These are phyloP conservation scores for Kodamaea hsintzibuensis DNA, from an alignment of 805 yeast genomes.

Conservation along the genomic window DNA sequence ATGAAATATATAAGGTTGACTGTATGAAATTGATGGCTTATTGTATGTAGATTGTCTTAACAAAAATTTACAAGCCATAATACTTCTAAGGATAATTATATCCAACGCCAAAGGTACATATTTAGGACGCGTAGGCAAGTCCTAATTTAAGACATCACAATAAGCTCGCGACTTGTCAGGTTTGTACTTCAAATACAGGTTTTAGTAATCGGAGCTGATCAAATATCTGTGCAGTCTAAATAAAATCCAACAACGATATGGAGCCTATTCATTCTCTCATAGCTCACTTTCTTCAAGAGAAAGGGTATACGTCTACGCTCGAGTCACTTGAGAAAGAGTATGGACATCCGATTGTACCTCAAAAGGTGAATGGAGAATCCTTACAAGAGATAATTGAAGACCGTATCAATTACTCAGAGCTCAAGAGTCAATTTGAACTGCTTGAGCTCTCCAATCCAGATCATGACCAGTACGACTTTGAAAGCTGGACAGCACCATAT, in stretches of 20 bases:
- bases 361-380: slow-evolving; percentile 30
- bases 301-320: slow-evolving; percentile 49
- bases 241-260: background rate
- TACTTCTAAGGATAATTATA: too few species aligned
- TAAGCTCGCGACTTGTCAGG: too few species aligned
- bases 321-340: slow-evolving; percentile 48
- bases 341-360: slow-evolving; percentile 32
- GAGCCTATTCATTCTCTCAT: slow-evolving; percentile 36
- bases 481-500: slow-evolving; percentile 33
- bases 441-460: slow-evolving; percentile 9
- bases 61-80: too few species aligned
- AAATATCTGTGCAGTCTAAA: background rate
- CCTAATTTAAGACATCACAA: too few species aligned
- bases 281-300: slow-evolving; percentile 59
- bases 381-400: slow-evolving; percentile 43
- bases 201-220: background rate
- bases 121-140: too few species aligned
- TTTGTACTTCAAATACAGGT: too few species aligned
- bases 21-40: too few species aligned
- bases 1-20: too few species aligned
- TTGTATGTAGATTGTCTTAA: too few species aligned
- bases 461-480: slow-evolving; percentile 6
- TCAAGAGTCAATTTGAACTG: slow-evolving; percentile 6
- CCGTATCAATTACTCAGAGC: slow-evolving; percentile 28
- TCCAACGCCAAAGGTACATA: too few species aligned